Conservation (phyloP, 331 rosid genomes). For the Quercus lobata region DNA sequence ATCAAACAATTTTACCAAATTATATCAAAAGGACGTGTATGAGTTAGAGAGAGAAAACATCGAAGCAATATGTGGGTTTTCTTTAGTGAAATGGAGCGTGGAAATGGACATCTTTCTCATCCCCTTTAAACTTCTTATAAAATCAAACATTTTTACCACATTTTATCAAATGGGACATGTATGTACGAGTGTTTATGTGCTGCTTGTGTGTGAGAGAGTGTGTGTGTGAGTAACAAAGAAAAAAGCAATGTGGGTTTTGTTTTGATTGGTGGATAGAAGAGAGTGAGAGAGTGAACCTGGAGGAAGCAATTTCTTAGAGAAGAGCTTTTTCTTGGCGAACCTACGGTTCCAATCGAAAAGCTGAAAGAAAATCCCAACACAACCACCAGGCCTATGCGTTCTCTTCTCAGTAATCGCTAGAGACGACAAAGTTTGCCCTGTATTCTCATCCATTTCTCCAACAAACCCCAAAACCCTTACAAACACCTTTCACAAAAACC, state of each 20-base stretch:
- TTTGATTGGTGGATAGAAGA: neutral
- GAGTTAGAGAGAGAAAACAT: neutral
- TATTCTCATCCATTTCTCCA: constrained; percentile 53
- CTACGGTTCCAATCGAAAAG: constrained; percentile 88
- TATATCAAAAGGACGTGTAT: neutral
- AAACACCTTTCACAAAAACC: constrained; percentile 12
- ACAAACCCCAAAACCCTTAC: neutral
- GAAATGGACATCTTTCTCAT: too few relatives aligned
- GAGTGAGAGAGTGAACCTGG: constrained; percentile 40
- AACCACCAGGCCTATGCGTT: constrained; percentile 70
- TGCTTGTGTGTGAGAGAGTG: neutral
- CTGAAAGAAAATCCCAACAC: constrained; percentile 86
- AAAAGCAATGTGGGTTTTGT: neutral
- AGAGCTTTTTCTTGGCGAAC: constrained; percentile 78
- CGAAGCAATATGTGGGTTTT: neutral
- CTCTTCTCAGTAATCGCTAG: constrained; percentile 71
- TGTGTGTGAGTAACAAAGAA: too few relatives aligned
- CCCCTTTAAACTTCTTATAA: too few relatives aligned
- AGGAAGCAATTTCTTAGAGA: constrained; percentile 75
- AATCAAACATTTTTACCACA: neutral
- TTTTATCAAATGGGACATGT: neutral
- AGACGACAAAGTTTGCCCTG: constrained; percentile 42
- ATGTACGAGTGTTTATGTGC: neutral
- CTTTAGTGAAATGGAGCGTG: neutral
- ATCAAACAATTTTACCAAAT: constrained; percentile 21